phyloP scores from a whole-genome alignment of 257 asterid species.

The Nicotiana attenuata region DNA sequence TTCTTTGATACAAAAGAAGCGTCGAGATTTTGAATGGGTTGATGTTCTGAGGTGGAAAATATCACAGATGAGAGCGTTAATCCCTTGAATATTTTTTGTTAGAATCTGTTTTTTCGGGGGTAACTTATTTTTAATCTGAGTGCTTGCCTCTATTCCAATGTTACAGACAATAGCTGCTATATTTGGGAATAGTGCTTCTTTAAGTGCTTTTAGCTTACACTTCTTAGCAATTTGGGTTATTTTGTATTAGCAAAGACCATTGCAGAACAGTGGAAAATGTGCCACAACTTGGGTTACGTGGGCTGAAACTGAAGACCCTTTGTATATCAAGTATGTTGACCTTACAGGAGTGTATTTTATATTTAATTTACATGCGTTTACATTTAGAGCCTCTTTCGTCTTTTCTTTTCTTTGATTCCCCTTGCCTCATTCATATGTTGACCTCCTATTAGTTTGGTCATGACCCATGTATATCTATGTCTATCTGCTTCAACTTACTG shows the following conservation, averaged over 20 bases:
- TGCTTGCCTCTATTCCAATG: background rate
- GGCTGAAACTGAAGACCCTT: background rate
- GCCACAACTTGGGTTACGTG: no score
- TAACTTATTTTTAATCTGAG: background rate
- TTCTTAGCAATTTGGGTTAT: background rate
- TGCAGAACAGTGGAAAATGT: background rate
- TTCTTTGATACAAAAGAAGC: background rate
- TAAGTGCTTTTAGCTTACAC: background rate
- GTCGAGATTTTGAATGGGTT: background rate
- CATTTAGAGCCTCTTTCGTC: background rate
- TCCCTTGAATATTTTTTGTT: background rate
- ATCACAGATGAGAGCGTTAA: background rate
- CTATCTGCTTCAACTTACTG: conserved; percentile 13
- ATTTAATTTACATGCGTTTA: background rate
- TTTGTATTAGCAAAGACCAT: background rate
- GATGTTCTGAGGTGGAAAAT: background rate
- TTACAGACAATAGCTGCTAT: background rate
- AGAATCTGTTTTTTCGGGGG: background rate
- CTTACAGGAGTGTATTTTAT: background rate
- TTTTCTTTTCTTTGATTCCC: background rate
- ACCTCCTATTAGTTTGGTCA: background rate
- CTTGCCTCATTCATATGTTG: background rate
- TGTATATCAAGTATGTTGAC: background rate
- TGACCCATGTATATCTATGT: background rate
- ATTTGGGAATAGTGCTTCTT: background rate